Conservation (phyloP, 129 eudicot genomes). For the Helianthus tuberosus region DNA sequence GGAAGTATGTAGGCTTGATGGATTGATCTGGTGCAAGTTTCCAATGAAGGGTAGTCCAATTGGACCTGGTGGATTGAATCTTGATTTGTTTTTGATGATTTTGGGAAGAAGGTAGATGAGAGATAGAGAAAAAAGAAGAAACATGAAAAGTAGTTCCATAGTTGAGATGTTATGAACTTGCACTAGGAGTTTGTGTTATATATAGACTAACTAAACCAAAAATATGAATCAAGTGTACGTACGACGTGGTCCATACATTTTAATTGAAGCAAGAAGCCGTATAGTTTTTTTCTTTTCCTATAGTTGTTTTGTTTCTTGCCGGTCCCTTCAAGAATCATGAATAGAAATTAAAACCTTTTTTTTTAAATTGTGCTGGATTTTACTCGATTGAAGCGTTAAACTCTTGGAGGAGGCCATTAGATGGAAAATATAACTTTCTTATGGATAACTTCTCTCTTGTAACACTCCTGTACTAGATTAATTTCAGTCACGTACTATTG, state of each 20-base stretch:
- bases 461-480: too few species aligned
- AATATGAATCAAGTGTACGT: neutral
- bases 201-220: neutral
- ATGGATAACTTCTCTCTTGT: too few species aligned
- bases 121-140: slow-evolving; percentile 14
- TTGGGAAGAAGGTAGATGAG: slow-evolving; percentile 23
- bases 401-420: too few species aligned
- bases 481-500: too few species aligned
- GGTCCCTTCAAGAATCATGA: too few species aligned
- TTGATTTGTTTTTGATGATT: slow-evolving; percentile 21
- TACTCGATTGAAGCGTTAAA: too few species aligned
- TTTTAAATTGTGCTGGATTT: too few species aligned
- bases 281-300: neutral
- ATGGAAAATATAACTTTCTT: too few species aligned
- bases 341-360: too few species aligned
- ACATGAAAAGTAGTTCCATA: neutral
- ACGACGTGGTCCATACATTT: neutral
- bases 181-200: neutral
- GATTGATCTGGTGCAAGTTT: slow-evolving; percentile 34
- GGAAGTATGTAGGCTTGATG: slow-evolving; percentile 20
- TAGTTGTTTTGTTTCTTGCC: too few species aligned
- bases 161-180: neutral
- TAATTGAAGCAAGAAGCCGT: neutral
- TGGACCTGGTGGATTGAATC: slow-evolving; percentile 28
- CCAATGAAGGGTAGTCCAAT: slow-evolving; percentile 31